phyloP scores from a whole-genome alignment of 257 asterid genomes.

The Solanum rostratum region DNA sequence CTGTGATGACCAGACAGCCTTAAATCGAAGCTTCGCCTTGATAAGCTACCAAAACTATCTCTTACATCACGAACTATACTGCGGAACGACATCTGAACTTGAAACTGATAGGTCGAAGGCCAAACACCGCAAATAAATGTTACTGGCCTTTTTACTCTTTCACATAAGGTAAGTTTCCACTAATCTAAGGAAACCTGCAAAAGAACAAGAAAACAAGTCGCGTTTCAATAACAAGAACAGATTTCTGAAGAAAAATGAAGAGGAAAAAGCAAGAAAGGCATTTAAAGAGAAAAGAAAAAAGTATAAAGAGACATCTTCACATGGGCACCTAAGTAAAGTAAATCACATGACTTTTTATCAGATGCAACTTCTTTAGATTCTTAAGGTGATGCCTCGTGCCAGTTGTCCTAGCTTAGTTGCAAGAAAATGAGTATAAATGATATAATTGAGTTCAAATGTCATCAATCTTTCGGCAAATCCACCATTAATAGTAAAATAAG shows the following conservation, averaged over 20 bases:
- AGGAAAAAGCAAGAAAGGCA: constrained; percentile 23
- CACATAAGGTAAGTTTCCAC: not conserved
- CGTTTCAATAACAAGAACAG: constrained; percentile 8
- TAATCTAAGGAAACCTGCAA: constrained; percentile 12
- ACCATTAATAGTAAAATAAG: not conserved
- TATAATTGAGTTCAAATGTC: not conserved
- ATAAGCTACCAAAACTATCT: constrained; percentile 80
- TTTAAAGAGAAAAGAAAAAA: constrained; percentile 13
- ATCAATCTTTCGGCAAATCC: not conserved
- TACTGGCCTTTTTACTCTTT: not conserved
- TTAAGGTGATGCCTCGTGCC: not conserved
- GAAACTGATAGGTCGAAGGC: not conserved
- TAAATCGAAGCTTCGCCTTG: constrained; percentile 69
- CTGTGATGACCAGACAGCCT: constrained; percentile 59
- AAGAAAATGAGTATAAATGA: not conserved
- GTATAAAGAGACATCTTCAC: constrained; percentile 39
- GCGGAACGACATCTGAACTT: constrained; percentile 72
- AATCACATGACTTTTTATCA: constrained; percentile 25
- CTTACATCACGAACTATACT: constrained; percentile 84
- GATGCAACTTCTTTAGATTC: constrained; percentile 20
- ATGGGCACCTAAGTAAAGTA: constrained; percentile 37
- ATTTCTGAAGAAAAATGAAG: constrained; percentile 7
- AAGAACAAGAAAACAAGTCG: constrained; percentile 2
- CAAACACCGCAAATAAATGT: not conserved
- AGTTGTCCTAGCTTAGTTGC: not conserved